Percentiles rank a stretch among this genome's conserved stretches.
Conservation (phyloP, 2,329 filamentous ascomycete genomes). For the Xylaria sp. region DNA sequence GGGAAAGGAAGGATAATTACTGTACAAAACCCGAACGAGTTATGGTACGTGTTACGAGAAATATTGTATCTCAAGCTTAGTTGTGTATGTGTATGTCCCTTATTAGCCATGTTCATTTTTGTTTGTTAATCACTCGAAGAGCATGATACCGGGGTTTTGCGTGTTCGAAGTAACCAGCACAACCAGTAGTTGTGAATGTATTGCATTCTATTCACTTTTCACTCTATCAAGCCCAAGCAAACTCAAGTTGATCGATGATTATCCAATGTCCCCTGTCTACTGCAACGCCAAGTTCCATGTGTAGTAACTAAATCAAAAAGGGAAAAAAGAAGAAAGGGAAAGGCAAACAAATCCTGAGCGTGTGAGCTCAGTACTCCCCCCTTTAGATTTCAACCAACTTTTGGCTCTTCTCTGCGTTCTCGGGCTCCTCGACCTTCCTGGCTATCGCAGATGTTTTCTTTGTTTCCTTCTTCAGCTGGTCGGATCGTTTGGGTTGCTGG, state of each 20-base stretch:
- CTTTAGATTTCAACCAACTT: conserved; percentile 22
- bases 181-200: neutral
- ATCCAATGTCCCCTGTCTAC: neutral
- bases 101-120: conserved; percentile 28
- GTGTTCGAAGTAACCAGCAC: conserved; percentile 4
- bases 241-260: neutral
- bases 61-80: conserved; percentile 13
- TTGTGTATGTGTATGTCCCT: conserved; percentile 28
- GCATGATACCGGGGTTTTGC: conserved; percentile 30
- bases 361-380: too few relatives aligned
- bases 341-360: too few relatives aligned
- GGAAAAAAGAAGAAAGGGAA: too few relatives aligned
- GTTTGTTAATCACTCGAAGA: too few relatives aligned
- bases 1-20: conserved; percentile 11
- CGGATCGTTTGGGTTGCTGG: neutral
- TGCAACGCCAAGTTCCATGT: neutral
- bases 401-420: conserved; percentile 4
- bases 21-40: conserved; percentile 28
- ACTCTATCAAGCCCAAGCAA: neutral
- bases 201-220: neutral
- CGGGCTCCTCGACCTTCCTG: neutral
- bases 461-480: conserved; percentile 4
- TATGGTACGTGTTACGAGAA: conserved; percentile 27
- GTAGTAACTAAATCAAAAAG: neutral
- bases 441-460: neutral